These are phyloP conservation scores for Lophiostoma macrostomum DNA, from an alignment of 495 filamentous ascomycete species.

Conservation along the genomic window DNA sequence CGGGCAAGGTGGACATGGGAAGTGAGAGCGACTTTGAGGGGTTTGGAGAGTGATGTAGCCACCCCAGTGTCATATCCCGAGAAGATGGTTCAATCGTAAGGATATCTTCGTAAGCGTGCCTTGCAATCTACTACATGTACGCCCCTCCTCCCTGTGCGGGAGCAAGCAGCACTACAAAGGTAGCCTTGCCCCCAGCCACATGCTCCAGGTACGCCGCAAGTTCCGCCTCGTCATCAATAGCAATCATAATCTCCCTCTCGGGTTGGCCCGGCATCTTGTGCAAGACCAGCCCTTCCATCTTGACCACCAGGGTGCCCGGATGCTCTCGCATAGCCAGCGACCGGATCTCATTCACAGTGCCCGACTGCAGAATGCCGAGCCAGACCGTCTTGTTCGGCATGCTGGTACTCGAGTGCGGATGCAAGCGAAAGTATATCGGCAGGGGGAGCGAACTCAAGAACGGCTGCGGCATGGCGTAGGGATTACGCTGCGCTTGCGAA, in stretches of 20 bases:
- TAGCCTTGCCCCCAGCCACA: conserved; percentile 56
- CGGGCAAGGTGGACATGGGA: conserved; percentile 37
- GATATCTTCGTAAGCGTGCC: too few species aligned
- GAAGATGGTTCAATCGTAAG: too few species aligned
- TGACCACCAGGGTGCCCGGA: conserved; percentile 53
- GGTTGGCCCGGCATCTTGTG: conserved; percentile 34
- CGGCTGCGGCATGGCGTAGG: background rate
- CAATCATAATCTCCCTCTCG: conserved; percentile 55
- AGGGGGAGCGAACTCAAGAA: conserved; percentile 35
- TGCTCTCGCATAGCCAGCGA: conserved; percentile 54
- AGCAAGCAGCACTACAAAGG: conserved; percentile 54
- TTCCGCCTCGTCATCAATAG: conserved; percentile 67
- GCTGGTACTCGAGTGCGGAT: conserved; percentile 51
- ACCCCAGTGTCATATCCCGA: too few species aligned
- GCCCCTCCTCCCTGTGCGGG: background rate
- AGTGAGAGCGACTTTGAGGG: conserved; percentile 60
- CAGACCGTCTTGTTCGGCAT: conserved; percentile 50
- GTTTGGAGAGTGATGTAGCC: conserved; percentile 54
- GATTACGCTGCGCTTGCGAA: conserved; percentile 28
- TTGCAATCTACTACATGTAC: conserved; percentile 1
- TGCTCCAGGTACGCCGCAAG: conserved; percentile 66
- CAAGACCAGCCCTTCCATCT: conserved; percentile 65
- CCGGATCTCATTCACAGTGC: conserved; percentile 56
- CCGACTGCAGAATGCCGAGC: conserved; percentile 56
- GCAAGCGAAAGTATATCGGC: conserved; percentile 64